Evolutionary conservation across 176 grass and related monocot genomes (phyloP).

Genomic region (Avena sativa): DNA sequence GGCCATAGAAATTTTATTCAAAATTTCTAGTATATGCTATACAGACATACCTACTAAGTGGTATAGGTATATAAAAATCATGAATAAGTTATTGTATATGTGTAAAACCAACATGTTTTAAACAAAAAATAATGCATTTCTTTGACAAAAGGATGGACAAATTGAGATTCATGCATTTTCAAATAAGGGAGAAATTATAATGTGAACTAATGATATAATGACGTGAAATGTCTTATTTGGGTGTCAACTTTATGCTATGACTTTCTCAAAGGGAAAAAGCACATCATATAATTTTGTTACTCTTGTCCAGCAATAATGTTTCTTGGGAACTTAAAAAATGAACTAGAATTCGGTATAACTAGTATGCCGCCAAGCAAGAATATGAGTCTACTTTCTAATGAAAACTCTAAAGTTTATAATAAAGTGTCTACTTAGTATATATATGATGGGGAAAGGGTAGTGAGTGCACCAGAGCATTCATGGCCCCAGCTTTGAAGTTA

Average conservation of each 20-base stretch:
- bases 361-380: background rate
- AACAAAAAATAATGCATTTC: background rate
- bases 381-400: background rate
- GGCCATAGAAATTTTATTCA: background rate
- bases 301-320: background rate
- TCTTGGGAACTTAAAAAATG: background rate
- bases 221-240: background rate
- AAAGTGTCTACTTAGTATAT: background rate
- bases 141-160: background rate
- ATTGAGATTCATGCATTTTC: background rate
- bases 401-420: background rate
- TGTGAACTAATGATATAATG: background rate
- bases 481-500: conserved; percentile 90
- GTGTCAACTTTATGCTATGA: background rate
- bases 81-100: background rate
- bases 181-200: background rate
- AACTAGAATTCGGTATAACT: background rate
- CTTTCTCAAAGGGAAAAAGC: background rate
- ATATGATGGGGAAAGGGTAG: background rate
- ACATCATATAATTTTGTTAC: background rate
- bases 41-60: background rate
- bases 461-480: conserved; percentile 75
- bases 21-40: background rate
- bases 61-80: background rate
- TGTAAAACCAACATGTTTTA: background rate